Evolutionary conservation across 2,329 filamentous ascomycete genomes (phyloP).

Genomic region (Xylaria sp.): DNA sequence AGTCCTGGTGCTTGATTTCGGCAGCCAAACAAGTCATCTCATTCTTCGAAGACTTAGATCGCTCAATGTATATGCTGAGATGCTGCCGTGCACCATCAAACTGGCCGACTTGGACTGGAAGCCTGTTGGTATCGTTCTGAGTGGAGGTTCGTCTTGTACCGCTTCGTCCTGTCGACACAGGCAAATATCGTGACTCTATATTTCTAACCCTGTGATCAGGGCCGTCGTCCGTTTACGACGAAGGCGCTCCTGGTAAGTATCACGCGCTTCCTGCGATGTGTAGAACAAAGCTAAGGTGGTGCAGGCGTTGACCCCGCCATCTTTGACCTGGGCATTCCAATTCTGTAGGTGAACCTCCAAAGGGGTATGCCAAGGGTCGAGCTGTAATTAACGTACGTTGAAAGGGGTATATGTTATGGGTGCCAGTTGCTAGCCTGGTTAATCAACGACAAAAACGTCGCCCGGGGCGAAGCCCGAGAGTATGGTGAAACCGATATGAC

Average conservation of each 20-base stretch:
- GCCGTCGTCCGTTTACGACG: constrained; percentile 79
- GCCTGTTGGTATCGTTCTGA: constrained; percentile 83
- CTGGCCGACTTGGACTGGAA: constrained; percentile 76
- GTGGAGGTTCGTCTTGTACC: constrained; percentile 60
- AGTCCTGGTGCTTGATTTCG: constrained; percentile 75
- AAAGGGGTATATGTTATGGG: constrained; percentile 64
- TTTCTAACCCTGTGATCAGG: constrained; percentile 34
- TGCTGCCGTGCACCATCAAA: constrained; percentile 87
- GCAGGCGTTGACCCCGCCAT: constrained; percentile 76
- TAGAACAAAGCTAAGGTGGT: constrained; percentile 14
- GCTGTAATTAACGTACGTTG: constrained; percentile 9
- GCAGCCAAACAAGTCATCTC: constrained; percentile 70
- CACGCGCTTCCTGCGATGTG: background rate
- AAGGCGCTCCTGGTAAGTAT: constrained; percentile 64
- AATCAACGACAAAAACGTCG: constrained; percentile 67
- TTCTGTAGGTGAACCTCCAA: constrained; percentile 39
- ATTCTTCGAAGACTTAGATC: constrained; percentile 77
- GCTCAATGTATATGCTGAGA: constrained; percentile 81
- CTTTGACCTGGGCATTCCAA: constrained; percentile 73
- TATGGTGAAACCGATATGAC: constrained; percentile 74
- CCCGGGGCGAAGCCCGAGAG: constrained; percentile 48
- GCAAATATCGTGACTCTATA: background rate
- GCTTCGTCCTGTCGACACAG: background rate
- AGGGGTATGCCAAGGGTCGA: background rate
- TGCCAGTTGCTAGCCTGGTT: constrained; percentile 72